A percentile compares a stretch with the other conserved stretches of the same genome.
Evolutionary conservation across 441 rosid genomes (phyloP).

Genomic region (Viola pubescens): DNA sequence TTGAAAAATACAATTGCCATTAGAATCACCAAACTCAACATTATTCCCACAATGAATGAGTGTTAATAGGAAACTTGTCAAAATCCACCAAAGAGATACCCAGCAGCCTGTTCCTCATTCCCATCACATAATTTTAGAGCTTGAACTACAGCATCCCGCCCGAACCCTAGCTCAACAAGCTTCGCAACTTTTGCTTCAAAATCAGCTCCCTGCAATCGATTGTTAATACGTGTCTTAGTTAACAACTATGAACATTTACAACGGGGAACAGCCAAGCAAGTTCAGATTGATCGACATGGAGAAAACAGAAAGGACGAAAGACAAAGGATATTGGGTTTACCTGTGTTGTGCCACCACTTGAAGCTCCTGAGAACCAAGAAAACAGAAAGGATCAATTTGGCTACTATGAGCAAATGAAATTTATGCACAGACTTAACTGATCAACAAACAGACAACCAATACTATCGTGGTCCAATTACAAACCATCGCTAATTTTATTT

Average conservation of each 20-base stretch:
- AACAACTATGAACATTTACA: too few species aligned
- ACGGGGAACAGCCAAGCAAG: too few species aligned
- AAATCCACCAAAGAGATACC: slow-evolving; percentile 87
- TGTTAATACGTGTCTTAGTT: too few species aligned
- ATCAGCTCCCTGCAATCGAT: slow-evolving; percentile 48
- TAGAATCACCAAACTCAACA: slow-evolving; percentile 6
- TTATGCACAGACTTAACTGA: not conserved
- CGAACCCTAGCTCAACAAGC: slow-evolving; percentile 80
- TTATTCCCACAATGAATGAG: slow-evolving; percentile 15
- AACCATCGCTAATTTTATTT: too few species aligned
- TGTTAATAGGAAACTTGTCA: not conserved
- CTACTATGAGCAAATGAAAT: not conserved
- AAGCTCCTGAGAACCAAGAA: slow-evolving; percentile 29
- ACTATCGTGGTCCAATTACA: too few species aligned
- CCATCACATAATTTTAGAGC: slow-evolving; percentile 71
- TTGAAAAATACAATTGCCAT: not conserved
- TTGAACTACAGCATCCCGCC: slow-evolving; percentile 66
- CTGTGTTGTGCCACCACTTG: slow-evolving; percentile 29
- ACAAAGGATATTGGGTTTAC: slow-evolving; percentile 22
- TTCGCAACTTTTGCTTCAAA: slow-evolving; percentile 83
- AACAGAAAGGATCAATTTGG: not conserved
- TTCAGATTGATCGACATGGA: not conserved
- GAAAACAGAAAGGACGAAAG: not conserved
- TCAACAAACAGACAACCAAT: too few species aligned
- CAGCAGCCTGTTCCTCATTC: slow-evolving; percentile 97